Conservation (phyloP, 768 basidiomycete genomes). For the Sistotremastrum suecicum region DNA sequence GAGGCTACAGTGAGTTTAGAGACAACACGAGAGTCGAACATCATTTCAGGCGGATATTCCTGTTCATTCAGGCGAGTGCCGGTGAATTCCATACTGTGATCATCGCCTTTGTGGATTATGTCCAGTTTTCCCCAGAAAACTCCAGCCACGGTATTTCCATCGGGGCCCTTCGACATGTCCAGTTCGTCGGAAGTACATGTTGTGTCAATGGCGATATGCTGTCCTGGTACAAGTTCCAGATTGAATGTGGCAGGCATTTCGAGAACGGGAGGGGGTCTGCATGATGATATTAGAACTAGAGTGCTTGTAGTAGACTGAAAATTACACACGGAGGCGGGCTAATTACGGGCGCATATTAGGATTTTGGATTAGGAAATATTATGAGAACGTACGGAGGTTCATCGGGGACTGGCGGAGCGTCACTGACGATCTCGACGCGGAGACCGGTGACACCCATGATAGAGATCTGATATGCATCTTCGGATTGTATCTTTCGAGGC, state of each 20-base stretch:
- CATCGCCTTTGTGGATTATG: slow-evolving; percentile 66
- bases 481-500: slow-evolving; percentile 47
- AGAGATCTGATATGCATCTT: slow-evolving; percentile 86
- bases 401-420: slow-evolving; percentile 73
- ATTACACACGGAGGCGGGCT: slow-evolving; percentile 37
- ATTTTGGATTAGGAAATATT: background rate
- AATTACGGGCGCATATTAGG: background rate
- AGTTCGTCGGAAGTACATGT: slow-evolving; percentile 69
- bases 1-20: slow-evolving; percentile 62
- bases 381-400: slow-evolving; percentile 56
- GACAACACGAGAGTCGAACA: slow-evolving; percentile 67
- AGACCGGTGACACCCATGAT: slow-evolving; percentile 68
- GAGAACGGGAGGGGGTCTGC: slow-evolving; percentile 52
- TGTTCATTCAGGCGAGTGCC: slow-evolving; percentile 60
- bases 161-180: slow-evolving; percentile 87
- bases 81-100: slow-evolving; percentile 68
- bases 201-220: slow-evolving; percentile 68
- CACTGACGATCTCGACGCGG: slow-evolving; percentile 75
- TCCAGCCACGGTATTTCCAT: slow-evolving; percentile 75
- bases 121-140: slow-evolving; percentile 81
- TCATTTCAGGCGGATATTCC: slow-evolving; percentile 50
- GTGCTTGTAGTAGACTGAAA: background rate
- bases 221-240: slow-evolving; percentile 66
- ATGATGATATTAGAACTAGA: background rate
- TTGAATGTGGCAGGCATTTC: slow-evolving; percentile 84